Evolutionary conservation across 140 eudicot species (phyloP).

Genomic region (Cichorium intybus): DNA sequence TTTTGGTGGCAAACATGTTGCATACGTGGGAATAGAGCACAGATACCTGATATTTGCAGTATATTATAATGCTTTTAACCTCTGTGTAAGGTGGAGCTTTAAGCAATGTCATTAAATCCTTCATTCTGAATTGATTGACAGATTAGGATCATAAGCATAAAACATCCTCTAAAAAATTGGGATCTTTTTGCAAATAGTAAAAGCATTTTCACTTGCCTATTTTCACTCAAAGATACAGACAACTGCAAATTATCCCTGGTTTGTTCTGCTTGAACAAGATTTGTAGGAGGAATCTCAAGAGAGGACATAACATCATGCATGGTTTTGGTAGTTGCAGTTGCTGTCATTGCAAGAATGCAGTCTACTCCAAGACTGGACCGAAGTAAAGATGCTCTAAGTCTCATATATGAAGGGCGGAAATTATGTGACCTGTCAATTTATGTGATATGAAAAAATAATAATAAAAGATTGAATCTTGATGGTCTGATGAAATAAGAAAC

Average conservation of each 20-base stretch:
- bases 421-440: constrained; percentile 82
- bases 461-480: constrained; percentile 2
- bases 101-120: constrained; percentile 69
- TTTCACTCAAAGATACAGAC: constrained; percentile 68
- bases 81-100: constrained; percentile 68
- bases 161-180: constrained; percentile 2
- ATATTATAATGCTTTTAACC: constrained; percentile 81
- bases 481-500: constrained; percentile 10
- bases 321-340: constrained; percentile 90
- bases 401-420: constrained; percentile 98
- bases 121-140: constrained; percentile 51
- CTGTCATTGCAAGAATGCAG: constrained; percentile 96
- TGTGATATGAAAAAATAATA: background rate
- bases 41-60: constrained; percentile 94
- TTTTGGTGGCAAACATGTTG: background rate
- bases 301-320: constrained; percentile 73
- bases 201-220: constrained; percentile 52
- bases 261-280: constrained; percentile 66
- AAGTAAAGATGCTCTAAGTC: constrained; percentile 89
- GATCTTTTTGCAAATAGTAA: background rate
- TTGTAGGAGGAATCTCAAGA: constrained; percentile 71
- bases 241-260: constrained; percentile 79
- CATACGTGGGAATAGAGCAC: background rate
- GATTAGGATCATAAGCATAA: constrained; percentile 5
- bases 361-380: constrained; percentile 59